A percentile compares a stretch with the other conserved stretches of the same genome.
Evolutionary conservation across 2,329 filamentous ascomycete species (phyloP).

Genomic region (Simplicillium sp.): DNA sequence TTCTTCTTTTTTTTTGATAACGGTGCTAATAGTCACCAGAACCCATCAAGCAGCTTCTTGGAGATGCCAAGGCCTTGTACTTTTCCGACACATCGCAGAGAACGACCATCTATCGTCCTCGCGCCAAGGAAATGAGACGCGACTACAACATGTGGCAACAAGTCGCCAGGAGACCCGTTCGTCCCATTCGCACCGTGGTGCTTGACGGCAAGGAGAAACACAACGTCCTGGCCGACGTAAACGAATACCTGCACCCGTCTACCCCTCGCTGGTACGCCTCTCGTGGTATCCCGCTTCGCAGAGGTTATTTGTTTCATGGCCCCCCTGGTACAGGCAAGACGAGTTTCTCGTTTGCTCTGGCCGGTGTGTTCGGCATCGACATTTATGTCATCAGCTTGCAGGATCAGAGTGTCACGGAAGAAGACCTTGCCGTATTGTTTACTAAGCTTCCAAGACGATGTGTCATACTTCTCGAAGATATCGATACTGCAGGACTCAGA

Average conservation of each 20-base stretch:
- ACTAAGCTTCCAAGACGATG: constrained; percentile 51
- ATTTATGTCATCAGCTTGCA: constrained; percentile 52
- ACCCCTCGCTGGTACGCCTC: constrained; percentile 67
- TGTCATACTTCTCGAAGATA: constrained; percentile 59
- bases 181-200: constrained; percentile 68
- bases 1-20: too few species aligned
- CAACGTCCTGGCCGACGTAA: constrained; percentile 60
- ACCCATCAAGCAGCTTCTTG: constrained; percentile 46
- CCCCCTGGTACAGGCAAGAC: constrained; percentile 69
- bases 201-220: constrained; percentile 59
- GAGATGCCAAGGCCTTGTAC: constrained; percentile 42
- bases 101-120: constrained; percentile 47
- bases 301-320: constrained; percentile 71
- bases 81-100: constrained; percentile 43
- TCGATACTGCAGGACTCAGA: constrained; percentile 54
- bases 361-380: constrained; percentile 55
- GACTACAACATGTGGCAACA: constrained; percentile 42
- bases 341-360: constrained; percentile 55
- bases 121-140: constrained; percentile 33
- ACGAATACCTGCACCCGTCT: constrained; percentile 65
- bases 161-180: constrained; percentile 53
- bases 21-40: constrained; percentile 15
- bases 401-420: constrained; percentile 52
- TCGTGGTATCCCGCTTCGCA: constrained; percentile 64
- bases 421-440: constrained; percentile 50